A percentile compares a stretch with the other conserved stretches of the same genome.
These are phyloP conservation scores for Hemileia vastatrix DNA, from an alignment of 1,284 basidiomycete genomes.

Conservation along the genomic window DNA sequence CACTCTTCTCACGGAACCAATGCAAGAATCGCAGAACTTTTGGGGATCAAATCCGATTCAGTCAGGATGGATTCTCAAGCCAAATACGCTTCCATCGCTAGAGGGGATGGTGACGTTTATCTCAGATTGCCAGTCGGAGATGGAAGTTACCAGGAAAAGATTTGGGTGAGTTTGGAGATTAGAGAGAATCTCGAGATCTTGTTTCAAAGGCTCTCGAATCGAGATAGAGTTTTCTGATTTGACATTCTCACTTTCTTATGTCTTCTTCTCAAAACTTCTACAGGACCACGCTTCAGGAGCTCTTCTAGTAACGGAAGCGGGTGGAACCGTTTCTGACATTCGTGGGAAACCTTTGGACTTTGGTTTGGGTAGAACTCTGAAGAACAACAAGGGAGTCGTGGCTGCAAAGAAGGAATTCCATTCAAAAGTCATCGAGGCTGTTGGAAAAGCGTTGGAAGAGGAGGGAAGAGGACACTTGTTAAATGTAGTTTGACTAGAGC, in stretches of 20 bases:
- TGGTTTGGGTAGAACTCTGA: conserved; percentile 72
- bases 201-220: no score
- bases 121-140: conserved; percentile 73
- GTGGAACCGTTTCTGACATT: conserved; percentile 75
- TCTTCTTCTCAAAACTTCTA: not conserved
- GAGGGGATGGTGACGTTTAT: conserved; percentile 83
- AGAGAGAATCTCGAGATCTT: no score
- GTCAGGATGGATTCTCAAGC: conserved; percentile 96
- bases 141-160: conserved; percentile 76
- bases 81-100: conserved; percentile 79
- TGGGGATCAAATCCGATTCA: conserved; percentile 58
- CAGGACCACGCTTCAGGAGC: conserved; percentile 85
- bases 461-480: no score
- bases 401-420: conserved; percentile 64
- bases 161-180: conserved; percentile 59
- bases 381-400: conserved; percentile 77
- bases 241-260: no score
- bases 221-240: no score
- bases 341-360: conserved; percentile 72
- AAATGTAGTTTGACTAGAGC: no score
- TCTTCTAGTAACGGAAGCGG: conserved; percentile 77
- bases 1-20: conserved; percentile 83
- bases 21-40: conserved; percentile 55
- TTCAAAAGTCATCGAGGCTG: conserved; percentile 60
- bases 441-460: no score